Evolutionary conservation across 331 rosid genomes (phyloP).

Genomic region (Pyrus hybrid): DNA sequence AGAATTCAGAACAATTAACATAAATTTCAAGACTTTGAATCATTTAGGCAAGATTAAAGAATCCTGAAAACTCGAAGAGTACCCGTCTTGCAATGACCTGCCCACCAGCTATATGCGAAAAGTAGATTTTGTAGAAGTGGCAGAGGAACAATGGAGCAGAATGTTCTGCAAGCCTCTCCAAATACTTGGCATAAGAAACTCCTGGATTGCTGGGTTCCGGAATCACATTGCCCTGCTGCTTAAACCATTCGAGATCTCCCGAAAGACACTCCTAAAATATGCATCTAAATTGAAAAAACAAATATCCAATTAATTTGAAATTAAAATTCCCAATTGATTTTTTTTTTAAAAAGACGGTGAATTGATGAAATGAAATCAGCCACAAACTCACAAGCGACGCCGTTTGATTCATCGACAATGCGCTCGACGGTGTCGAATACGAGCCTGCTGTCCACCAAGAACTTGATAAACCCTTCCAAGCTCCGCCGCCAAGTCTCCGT

Average conservation of each 20-base stretch:
- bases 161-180: conserved; percentile 52
- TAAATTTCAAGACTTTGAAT: background rate
- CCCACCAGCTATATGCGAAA: conserved; percentile 77
- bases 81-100: conserved; percentile 69
- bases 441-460: conserved; percentile 62
- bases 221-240: conserved; percentile 42
- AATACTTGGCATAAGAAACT: conserved; percentile 56
- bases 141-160: conserved; percentile 73
- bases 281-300: conserved; percentile 36
- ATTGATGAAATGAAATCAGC: background rate
- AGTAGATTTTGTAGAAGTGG: conserved; percentile 78
- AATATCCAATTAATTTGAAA: background rate
- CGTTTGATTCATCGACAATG: conserved; percentile 57
- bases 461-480: conserved; percentile 50
- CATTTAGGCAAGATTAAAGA: background rate
- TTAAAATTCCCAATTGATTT: too few relatives aligned
- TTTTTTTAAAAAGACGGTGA: background rate
- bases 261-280: conserved; percentile 52
- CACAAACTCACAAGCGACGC: conserved; percentile 55
- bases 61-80: background rate
- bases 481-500: conserved; percentile 52
- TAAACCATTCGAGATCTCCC: conserved; percentile 65
- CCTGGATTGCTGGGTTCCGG: conserved; percentile 58
- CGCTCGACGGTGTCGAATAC: conserved; percentile 67
- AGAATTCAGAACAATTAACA: background rate